Percentiles rank a stretch among this genome's conserved stretches.
Conservation (phyloP, 768 basidiomycete genomes). For the Agaricus sinodeliciosus region DNA sequence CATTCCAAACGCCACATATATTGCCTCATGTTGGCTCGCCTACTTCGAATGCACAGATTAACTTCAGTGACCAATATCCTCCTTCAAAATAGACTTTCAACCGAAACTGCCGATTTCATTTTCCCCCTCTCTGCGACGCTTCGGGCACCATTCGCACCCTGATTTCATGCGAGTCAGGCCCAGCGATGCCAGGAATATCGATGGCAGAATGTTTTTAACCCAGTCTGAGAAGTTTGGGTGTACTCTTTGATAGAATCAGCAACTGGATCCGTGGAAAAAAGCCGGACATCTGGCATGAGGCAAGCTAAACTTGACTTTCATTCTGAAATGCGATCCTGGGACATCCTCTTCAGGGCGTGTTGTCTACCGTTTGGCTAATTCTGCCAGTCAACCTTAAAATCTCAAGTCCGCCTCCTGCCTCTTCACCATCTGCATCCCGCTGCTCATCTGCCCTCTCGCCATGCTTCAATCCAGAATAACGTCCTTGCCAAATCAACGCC, state of each 20-base stretch:
- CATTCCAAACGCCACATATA: background rate
- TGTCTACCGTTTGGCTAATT: slow-evolving; percentile 1
- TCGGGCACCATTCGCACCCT: background rate
- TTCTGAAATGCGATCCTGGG: slow-evolving; percentile 3
- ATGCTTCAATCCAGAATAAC: background rate
- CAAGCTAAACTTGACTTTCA: slow-evolving; percentile 4
- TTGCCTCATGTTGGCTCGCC: background rate
- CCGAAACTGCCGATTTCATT: background rate
- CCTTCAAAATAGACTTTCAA: background rate
- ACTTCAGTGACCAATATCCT: background rate
- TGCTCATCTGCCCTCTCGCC: background rate
- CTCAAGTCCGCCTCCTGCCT: background rate
- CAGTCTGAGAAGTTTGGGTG: background rate
- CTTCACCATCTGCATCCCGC: background rate
- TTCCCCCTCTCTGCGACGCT: background rate
- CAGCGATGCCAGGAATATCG: background rate
- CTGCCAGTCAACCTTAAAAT: background rate
- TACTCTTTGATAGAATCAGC: background rate
- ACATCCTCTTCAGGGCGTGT: slow-evolving; percentile 5
- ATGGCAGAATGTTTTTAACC: background rate
- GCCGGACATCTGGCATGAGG: slow-evolving; percentile 1
- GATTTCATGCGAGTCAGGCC: too few species aligned
- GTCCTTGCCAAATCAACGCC: background rate
- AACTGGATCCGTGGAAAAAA: slow-evolving; percentile 3
- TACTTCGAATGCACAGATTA: background rate